Percentiles rank a stretch among this genome's conserved stretches.
Conservation (phyloP, 495 filamentous ascomycete species). For the Gamarada debralockiae region DNA sequence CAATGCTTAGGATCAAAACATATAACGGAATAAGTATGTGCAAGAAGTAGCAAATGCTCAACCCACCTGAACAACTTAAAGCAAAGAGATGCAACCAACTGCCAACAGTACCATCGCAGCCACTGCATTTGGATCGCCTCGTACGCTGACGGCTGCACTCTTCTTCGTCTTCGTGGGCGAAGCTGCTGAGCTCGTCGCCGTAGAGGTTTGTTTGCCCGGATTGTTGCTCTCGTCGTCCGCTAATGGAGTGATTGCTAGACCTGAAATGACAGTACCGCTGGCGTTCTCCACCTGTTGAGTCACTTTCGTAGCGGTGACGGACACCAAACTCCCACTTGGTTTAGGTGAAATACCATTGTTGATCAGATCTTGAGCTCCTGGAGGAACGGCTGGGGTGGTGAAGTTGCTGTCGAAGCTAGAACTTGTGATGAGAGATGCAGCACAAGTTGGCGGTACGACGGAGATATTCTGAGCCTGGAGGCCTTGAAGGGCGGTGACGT, state of each 20-base stretch:
- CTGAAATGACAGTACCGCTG: constrained; percentile 47
- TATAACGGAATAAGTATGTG: background rate
- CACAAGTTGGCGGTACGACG: constrained; percentile 55
- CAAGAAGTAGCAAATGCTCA: background rate
- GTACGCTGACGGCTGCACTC: constrained; percentile 20
- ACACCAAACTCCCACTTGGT: constrained; percentile 53
- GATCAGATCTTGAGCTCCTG: constrained; percentile 44
- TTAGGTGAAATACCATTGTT: constrained; percentile 41
- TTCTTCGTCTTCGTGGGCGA: constrained; percentile 21
- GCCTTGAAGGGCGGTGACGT: constrained; percentile 59
- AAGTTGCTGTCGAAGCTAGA: constrained; percentile 69
- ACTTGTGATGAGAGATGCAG: constrained; percentile 55
- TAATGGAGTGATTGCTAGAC: constrained; percentile 50
- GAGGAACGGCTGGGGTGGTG: constrained; percentile 57
- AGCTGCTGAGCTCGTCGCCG: constrained; percentile 7
- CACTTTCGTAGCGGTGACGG: constrained; percentile 49
- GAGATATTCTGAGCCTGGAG: constrained; percentile 49
- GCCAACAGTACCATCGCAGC: background rate
- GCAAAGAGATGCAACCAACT: too few species aligned
- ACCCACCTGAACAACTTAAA: too few species aligned
- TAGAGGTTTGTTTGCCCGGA: constrained; percentile 31
- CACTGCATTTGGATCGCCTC: constrained; percentile 17
- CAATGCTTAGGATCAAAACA: background rate
- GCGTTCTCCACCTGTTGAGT: constrained; percentile 49
- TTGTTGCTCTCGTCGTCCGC: constrained; percentile 49